phyloP scores from a whole-genome alignment of 148 eudicot genomes.

The Heliosperma pusillum region DNA sequence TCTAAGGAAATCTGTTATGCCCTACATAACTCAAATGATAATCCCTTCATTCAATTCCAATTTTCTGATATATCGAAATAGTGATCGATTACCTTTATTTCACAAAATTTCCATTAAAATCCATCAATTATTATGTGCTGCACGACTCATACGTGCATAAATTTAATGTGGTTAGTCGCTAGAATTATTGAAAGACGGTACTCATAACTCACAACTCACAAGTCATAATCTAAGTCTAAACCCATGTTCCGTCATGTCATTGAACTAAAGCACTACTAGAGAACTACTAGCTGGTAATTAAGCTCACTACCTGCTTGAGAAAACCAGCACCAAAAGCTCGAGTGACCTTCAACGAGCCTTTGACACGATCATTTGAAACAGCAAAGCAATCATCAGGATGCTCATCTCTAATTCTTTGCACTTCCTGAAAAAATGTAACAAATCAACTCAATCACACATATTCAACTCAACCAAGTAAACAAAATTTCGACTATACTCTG shows the following conservation, averaged over 20 bases:
- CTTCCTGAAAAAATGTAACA: too few species aligned
- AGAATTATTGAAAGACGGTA: too few species aligned
- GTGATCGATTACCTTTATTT: not conserved
- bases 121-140: not conserved
- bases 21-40: not conserved
- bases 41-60: not conserved
- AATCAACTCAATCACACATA: not conserved
- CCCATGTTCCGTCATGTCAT: not conserved
- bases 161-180: too few species aligned
- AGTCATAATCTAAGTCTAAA: too few species aligned
- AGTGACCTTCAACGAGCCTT: conserved; percentile 93
- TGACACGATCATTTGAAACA: conserved; percentile 80
- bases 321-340: conserved; percentile 98
- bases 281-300: too few species aligned
- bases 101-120: not conserved
- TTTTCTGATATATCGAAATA: not conserved
- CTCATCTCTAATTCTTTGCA: conserved; percentile 63
- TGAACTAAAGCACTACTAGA: not conserved
- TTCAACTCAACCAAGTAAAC: not conserved
- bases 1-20: not conserved
- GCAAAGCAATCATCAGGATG: conserved; percentile 74
- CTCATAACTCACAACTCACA: too few species aligned
- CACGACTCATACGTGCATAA: not conserved
- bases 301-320: conserved; percentile 92
- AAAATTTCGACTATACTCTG: not conserved